Evolutionary conservation across 2,329 filamentous ascomycete species (phyloP).

Genomic region (Ceratocystis papillata): DNA sequence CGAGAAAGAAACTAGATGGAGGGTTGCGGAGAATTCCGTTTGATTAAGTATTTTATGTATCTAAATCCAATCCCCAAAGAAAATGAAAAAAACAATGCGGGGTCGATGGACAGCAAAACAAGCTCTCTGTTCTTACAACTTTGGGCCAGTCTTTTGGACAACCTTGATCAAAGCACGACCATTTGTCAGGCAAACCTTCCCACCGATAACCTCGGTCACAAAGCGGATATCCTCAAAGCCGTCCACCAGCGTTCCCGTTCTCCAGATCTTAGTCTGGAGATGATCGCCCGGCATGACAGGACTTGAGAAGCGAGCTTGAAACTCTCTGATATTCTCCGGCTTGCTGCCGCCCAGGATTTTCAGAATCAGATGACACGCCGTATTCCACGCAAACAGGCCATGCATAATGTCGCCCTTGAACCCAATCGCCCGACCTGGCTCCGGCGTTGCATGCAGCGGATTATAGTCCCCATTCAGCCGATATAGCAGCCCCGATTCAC

Average conservation of each 20-base stretch:
- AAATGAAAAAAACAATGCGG: neutral
- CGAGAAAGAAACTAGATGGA: constrained; percentile 59
- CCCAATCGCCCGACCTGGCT: constrained; percentile 78
- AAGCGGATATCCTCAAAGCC: constrained; percentile 77
- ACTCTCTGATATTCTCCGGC: constrained; percentile 73
- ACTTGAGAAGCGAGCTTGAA: constrained; percentile 76
- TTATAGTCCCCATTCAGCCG: constrained; percentile 91
- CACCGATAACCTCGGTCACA: constrained; percentile 62
- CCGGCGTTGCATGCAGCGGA: constrained; percentile 77
- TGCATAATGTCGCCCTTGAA: constrained; percentile 85
- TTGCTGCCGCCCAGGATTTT: constrained; percentile 64
- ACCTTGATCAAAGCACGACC: constrained; percentile 68
- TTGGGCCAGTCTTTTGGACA: constrained; percentile 29
- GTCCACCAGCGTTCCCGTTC: constrained; percentile 51
- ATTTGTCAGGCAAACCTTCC: constrained; percentile 79
- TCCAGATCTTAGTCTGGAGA: constrained; percentile 72
- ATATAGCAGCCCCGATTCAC: constrained; percentile 66
- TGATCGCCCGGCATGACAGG: constrained; percentile 77
- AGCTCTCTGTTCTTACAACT: constrained; percentile 40
- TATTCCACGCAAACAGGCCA: constrained; percentile 81
- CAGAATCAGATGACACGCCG: constrained; percentile 60
- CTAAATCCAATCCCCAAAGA: neutral
- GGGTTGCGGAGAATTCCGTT: constrained; percentile 67
- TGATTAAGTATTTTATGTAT: constrained; percentile 43
- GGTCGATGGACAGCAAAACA: neutral